Evolutionary conservation across 73 alveolate genomes (phyloP), one percentile per base, ranked within the genome.

Genomic region (Symbiodinium pilosum): DNA sequence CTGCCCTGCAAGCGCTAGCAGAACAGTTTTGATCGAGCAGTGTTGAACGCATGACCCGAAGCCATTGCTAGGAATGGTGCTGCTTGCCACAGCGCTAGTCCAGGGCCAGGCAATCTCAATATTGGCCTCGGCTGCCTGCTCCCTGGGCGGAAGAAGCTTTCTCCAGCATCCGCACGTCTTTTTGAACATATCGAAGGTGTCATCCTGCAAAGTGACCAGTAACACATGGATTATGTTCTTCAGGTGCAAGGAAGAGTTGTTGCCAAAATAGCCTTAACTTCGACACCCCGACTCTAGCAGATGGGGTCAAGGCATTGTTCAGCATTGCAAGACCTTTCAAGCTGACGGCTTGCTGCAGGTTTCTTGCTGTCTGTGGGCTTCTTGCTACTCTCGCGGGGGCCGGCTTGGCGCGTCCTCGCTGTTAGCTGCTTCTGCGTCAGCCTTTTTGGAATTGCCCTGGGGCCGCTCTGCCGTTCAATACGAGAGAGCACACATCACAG

Each of bases 351-450:
- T 21, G 26, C 0, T 30, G 21, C 77, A 64, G 77, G 77, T 26
- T 64, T 64, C 77, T n/a, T 91, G 26, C 81, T 91, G 40, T 91
- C 97, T 28, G 24, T 34, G 16, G 97, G 97, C 51, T 91, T 91
- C n/a, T 77, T 91, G 52, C 24, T 64, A 88, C 44, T 28, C 43
- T 69, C 88, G 20, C 73, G 97, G 51, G 97, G 88, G 41, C 97
- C 97, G n/a, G 81, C 97, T 5, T 91, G 97, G 97, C 77, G 77
- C 36, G 97, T 91, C 26, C 54, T 91, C 32, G 73, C 88, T 36
- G 1, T 91, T 56, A 54, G 51, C 40, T 91, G 97, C 97, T 4
- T 91, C 40, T 68, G 81, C 8, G 36, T 91, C 36, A 91, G 81
- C 77, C 28, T 71, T 16, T 85, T 91, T 11, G 97, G 88, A 41